Evolutionary conservation across 371 early-diverging fungal genomes (phyloP), one percentile per base, ranked within the genome.

Genomic region (Nematocida sp.): DNA sequence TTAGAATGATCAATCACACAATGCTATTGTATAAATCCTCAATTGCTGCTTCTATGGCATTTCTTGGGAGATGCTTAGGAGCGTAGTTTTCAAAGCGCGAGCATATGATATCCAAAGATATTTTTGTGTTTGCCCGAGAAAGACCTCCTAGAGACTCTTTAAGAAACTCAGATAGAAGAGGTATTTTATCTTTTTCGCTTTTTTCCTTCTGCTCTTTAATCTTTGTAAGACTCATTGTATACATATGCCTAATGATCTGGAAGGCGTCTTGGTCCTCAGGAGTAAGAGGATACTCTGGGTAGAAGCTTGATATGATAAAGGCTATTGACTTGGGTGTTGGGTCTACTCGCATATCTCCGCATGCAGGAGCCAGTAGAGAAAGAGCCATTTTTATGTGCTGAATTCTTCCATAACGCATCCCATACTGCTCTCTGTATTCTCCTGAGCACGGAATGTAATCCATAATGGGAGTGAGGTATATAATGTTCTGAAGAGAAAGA

Each of bases 321-420:
- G 61, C 75, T 13, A 63, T 32, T 3, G 75, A 49, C 45, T 60
- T 23, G 32, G 66, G 75, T 4, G 75, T 28, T 16, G 59, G 33
- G 18, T 9, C 16, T 0, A 71, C 32, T 9, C 53, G 60, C 48
- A 71, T 48, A 11, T 56, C 23, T 13, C 75, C 75, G 40, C 75
- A 71, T 30, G 60, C 63, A 16, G 75, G 75, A 2, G 33, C 75
- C 26, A 71, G 60, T 16, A 71, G 30, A 1, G 63, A 42, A 9
- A 71, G 53, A 55, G 60, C 59, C 75, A 71, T 71, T 36, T 71
- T 71, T 53, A 71, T 71, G 75, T 71, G 75, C 75, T 71, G 75
- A 7, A 71, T 59, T 28, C 75, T 48, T 23, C 75, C 75, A 50
- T 51, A 71, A 16, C 75, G 47, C 75, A 71, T 59, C 1, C 75